Conservation (phyloP, 768 basidiomycete species). For the Pholiota conissans region DNA sequence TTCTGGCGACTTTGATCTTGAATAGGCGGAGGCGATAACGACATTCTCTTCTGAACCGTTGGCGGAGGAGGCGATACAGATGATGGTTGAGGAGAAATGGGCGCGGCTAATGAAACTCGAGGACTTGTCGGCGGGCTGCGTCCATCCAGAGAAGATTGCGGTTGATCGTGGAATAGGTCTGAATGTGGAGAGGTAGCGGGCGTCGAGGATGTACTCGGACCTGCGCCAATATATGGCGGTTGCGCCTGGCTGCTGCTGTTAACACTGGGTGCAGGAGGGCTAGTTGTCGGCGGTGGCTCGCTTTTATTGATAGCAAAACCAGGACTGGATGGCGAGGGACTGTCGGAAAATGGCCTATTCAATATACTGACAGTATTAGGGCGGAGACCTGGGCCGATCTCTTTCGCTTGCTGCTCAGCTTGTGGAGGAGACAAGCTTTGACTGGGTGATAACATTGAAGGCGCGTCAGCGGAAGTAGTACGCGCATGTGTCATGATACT, state of each 20-base stretch:
- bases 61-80: not conserved
- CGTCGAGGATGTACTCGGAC: conserved; percentile 11
- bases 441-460: conserved; percentile 12
- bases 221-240: conserved; percentile 1
- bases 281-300: not conserved
- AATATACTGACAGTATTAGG: conserved; percentile 3
- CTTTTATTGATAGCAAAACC: conserved; percentile 4
- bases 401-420: not conserved
- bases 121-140: conserved; percentile 6
- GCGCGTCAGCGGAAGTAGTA: conserved; percentile 23
- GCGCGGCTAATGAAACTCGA: not conserved
- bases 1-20: conserved; percentile 2
- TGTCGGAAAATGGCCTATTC: conserved; percentile 17
- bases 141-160: not conserved
- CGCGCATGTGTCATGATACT: conserved; percentile 28
- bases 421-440: conserved; percentile 10
- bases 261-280: conserved; percentile 6
- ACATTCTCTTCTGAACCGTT: not conserved
- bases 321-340: conserved; percentile 9
- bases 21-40: not conserved
- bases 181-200: conserved; percentile 11
- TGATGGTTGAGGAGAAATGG: not conserved
- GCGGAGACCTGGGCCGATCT: not conserved
- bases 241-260: conserved; percentile 15
- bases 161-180: conserved; percentile 2